A percentile compares a stretch with the other conserved stretches of the same genome.
Evolutionary conservation across 202 grass and related monocot genomes (phyloP).

Genomic region (Hordeum pubiflorum): DNA sequence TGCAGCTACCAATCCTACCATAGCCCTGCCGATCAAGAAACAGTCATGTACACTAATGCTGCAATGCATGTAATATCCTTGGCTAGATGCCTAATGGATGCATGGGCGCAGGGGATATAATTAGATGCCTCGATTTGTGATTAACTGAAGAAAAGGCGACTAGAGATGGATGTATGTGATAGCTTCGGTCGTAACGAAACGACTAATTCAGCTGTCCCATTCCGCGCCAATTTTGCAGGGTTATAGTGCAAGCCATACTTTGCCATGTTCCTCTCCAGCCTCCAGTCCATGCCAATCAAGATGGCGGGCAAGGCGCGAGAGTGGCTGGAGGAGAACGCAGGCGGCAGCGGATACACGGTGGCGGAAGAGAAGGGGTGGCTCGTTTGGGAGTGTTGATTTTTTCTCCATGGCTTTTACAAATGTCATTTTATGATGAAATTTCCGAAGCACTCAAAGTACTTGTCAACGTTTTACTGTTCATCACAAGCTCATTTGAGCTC

Average conservation of each 20-base stretch:
- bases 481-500: no score
- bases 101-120: no score
- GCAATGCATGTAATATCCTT: not conserved
- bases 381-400: not conserved
- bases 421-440: no score
- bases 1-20: not conserved
- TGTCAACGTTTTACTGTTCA: no score
- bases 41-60: not conserved
- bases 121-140: no score
- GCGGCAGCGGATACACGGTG: slow-evolving; percentile 48
- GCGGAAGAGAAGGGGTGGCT: slow-evolving; percentile 57
- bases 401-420: no score
- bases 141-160: no score
- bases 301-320: slow-evolving; percentile 37
- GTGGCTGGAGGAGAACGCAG: slow-evolving; percentile 39
- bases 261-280: not conserved
- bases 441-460: no score
- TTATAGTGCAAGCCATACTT: not conserved
- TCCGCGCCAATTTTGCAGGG: not conserved
- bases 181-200: not conserved
- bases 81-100: no score
- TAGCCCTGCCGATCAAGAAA: not conserved
- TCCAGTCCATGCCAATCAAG: slow-evolving; percentile 51
- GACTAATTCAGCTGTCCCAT: not conserved
- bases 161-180: no score